These are phyloP conservation scores for Paramecium tetraurelia DNA, from an alignment of 73 alveolate species.

Conservation along the genomic window DNA sequence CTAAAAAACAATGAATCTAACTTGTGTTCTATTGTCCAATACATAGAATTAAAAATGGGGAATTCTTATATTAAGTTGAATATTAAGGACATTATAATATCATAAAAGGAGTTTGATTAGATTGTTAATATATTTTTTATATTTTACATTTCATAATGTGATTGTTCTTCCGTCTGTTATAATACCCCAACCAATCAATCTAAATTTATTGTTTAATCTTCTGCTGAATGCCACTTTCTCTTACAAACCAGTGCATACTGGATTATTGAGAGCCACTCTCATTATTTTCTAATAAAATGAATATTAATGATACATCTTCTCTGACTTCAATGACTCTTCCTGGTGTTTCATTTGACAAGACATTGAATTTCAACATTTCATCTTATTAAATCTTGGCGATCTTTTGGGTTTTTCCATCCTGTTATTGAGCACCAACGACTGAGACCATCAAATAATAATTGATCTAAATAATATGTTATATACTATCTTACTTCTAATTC, in stretches of 20 bases:
- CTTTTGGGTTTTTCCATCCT: conserved; percentile 72
- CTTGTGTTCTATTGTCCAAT: no score
- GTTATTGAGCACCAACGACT: conserved; percentile 92
- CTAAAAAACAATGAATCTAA: no score
- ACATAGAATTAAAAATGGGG: no score
- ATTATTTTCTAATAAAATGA: conserved; percentile 34
- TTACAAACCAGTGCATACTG: conserved; percentile 65
- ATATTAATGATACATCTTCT: conserved; percentile 15
- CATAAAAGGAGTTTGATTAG: background rate
- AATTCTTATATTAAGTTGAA: background rate
- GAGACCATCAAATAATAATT: conserved; percentile 88
- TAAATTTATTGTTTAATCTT: conserved; percentile 62
- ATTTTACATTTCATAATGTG: conserved; percentile 1
- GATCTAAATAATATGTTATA: background rate
- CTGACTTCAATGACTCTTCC: conserved; percentile 68
- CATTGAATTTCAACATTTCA: conserved; percentile 69
- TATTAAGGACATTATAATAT: background rate
- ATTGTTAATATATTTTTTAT: background rate
- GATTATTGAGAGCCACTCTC: conserved; percentile 68
- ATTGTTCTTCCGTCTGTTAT: conserved; percentile 48
- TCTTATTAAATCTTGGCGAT: conserved; percentile 59
- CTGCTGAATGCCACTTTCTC: conserved; percentile 73
- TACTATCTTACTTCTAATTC: conserved; percentile 54
- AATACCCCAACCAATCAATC: conserved; percentile 66
- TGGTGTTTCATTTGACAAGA: conserved; percentile 70